Base-by-base conservation (phyloP, 2,329 filamentous ascomycete genomes). In the Aspergillus pseudoterreus region DNA sequence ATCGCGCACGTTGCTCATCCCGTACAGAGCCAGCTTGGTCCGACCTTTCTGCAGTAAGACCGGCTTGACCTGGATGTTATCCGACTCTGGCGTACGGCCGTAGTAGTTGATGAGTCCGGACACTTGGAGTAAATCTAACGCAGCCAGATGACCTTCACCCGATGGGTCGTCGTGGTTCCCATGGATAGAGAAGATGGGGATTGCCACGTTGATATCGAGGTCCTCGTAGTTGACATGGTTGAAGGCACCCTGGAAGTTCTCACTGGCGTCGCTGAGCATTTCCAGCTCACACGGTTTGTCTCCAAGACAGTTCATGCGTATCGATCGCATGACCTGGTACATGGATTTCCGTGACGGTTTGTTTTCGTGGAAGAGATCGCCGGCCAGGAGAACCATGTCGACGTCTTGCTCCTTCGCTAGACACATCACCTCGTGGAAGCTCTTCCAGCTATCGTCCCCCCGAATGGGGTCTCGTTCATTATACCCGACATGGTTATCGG, bases 151-250 rank as follows among this genome's bases (percentile, higher is more conserved):
- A 10, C 92, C 94, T 63, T 96, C 92, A 9, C 94, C 94, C n/a
- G 92, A 95, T 0, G 94, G 94, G 67, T 99, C 94, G 66, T 99
- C 94, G 68, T 99, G 94, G 65, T 99, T 99, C 43, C 94, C 94
- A 63, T 99, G 95, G 38, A 99, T 99, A 0, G 92, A 96, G 68
- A 99, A 99, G 24, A 99, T 91, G 0, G 94, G 94, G 50, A 97
- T 96, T 1, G 92, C 90, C 54, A 99, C 84, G 64, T 99, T 99
- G 71, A 99, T 96, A 63, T 99, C 90, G 21, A 90, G 84, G 64
- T 99, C 94, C 71, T 97, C 91, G 72, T 99, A 99, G 72, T 99
- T 99, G 72, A 96, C 92, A 69, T 96, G 88, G 45, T 90, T 86
- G 66, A 96, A 95, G 0, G 90, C 86, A 6, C 88, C 88, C 55